These are phyloP conservation scores for Ophiocordyceps unilateralis DNA, from an alignment of 2,329 filamentous ascomycete genomes.

Conservation along the genomic window DNA sequence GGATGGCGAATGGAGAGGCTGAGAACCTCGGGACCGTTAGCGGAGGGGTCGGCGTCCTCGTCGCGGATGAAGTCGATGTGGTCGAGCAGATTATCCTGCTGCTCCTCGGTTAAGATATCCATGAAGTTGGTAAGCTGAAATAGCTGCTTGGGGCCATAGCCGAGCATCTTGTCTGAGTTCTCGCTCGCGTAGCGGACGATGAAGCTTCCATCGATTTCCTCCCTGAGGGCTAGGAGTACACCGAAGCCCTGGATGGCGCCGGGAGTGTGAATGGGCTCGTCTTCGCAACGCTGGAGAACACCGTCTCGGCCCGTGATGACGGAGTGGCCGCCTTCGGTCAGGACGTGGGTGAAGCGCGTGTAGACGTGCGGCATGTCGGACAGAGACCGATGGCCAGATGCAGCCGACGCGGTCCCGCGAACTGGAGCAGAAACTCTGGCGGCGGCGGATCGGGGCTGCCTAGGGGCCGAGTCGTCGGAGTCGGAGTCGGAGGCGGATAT, in stretches of 20 bases:
- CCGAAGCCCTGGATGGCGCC: slow-evolving; percentile 72
- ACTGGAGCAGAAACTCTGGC: neutral
- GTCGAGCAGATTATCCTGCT: slow-evolving; percentile 67
- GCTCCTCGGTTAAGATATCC: slow-evolving; percentile 71
- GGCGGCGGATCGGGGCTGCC: neutral
- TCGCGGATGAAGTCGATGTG: slow-evolving; percentile 80
- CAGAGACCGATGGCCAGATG: slow-evolving; percentile 8
- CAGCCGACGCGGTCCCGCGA: slow-evolving; percentile 4
- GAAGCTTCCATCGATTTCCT: slow-evolving; percentile 50
- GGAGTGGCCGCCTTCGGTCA: slow-evolving; percentile 62
- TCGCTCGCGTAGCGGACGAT: slow-evolving; percentile 62
- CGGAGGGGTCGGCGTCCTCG: slow-evolving; percentile 56
- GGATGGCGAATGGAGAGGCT: slow-evolving; percentile 53
- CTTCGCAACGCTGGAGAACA: slow-evolving; percentile 64
- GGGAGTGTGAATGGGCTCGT: slow-evolving; percentile 79
- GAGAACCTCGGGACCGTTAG: slow-evolving; percentile 75
- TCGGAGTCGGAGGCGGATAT: slow-evolving; percentile 15
- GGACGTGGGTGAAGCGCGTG: slow-evolving; percentile 59
- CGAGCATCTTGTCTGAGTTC: slow-evolving; percentile 59
- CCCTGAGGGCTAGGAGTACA: slow-evolving; percentile 54
- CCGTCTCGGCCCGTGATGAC: slow-evolving; percentile 67
- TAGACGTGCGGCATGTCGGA: slow-evolving; percentile 38
- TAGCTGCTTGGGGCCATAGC: slow-evolving; percentile 58
- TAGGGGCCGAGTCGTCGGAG: slow-evolving; percentile 11
- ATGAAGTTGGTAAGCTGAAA: slow-evolving; percentile 61